Percentiles rank a stretch among this genome's conserved stretches.
Conservation (phyloP, 192 early-diverging fungal genomes). For the Dissophora ornata region DNA sequence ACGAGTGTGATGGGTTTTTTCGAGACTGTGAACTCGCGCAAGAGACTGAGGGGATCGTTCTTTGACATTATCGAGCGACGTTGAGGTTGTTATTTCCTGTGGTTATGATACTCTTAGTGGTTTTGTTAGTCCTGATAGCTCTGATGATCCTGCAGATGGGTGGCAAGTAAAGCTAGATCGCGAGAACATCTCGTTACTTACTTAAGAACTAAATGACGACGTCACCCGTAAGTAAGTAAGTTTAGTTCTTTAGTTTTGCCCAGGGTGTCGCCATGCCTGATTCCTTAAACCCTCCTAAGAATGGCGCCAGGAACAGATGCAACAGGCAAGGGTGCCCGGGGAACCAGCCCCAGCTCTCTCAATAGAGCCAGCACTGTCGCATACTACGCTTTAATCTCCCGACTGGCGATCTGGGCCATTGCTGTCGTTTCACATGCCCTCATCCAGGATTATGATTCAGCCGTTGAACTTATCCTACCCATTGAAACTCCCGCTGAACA, state of each 20-base stretch:
- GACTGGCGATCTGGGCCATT: slow-evolving; percentile 57
- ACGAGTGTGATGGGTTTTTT: slow-evolving; percentile 65
- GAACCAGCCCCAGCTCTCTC: neutral
- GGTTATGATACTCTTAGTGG: no score
- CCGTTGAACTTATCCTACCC: slow-evolving; percentile 55
- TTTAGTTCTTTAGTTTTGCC: no score
- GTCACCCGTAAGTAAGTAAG: no score
- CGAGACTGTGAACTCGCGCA: slow-evolving; percentile 69
- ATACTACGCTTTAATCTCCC: slow-evolving; percentile 60
- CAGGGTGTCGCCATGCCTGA: no score
- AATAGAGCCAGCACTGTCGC: slow-evolving; percentile 52
- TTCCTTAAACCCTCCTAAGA: neutral
- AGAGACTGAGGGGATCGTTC: slow-evolving; percentile 63
- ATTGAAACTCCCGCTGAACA: slow-evolving; percentile 16
- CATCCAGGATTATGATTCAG: slow-evolving; percentile 69
- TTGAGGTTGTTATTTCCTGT: no score
- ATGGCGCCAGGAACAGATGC: slow-evolving; percentile 7
- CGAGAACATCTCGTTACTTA: no score
- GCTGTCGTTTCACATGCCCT: slow-evolving; percentile 61
- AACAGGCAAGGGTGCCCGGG: neutral
- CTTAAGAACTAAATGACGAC: no score
- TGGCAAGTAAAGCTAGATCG: no score
- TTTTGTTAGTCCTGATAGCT: neutral
- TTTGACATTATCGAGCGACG: slow-evolving; percentile 36
- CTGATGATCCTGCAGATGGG: no score